Percentiles rank a stretch among this genome's conserved stretches.
phyloP scores from a whole-genome alignment of 805 yeast genomes.

The Candida dendrica region DNA sequence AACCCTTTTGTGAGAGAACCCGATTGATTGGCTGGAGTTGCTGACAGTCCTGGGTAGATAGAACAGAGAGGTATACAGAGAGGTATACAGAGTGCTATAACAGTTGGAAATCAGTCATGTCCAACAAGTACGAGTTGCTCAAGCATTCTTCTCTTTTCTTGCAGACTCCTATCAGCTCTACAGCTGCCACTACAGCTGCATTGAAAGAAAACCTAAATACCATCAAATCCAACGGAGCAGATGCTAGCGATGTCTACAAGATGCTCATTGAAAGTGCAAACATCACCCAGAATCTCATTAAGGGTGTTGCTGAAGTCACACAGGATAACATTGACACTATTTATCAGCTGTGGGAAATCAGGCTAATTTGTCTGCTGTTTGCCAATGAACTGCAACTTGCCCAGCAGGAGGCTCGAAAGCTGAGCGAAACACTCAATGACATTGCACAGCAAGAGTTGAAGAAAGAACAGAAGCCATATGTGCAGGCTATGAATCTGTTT shows the following conservation, averaged over 20 bases:
- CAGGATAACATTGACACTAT: neutral
- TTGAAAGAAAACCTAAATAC: neutral
- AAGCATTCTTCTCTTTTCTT: neutral
- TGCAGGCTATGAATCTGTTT: conserved; percentile 3
- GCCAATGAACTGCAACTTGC: conserved; percentile 17
- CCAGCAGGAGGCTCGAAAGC: conserved; percentile 18
- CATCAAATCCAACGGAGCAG: neutral
- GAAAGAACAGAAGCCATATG: neutral
- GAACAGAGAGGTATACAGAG: too few species aligned
- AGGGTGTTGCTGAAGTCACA: neutral
- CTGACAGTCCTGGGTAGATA: too few species aligned
- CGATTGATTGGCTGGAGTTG: too few species aligned
- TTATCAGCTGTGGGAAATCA: conserved; percentile 17
- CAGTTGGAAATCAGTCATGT: too few species aligned
- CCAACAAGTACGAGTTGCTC: neutral
- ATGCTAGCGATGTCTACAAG: neutral
- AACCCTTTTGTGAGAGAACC: too few species aligned
- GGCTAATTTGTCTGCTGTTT: conserved; percentile 13
- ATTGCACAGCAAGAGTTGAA: neutral
- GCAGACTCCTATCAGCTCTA: neutral
- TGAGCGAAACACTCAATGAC: conserved; percentile 13
- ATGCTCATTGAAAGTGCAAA: neutral
- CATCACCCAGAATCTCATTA: neutral
- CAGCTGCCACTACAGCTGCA: neutral
- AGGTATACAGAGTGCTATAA: too few species aligned